These are phyloP conservation scores for Aspergillus funiculosus DNA, from an alignment of 495 filamentous ascomycete species.

Conservation along the genomic window DNA sequence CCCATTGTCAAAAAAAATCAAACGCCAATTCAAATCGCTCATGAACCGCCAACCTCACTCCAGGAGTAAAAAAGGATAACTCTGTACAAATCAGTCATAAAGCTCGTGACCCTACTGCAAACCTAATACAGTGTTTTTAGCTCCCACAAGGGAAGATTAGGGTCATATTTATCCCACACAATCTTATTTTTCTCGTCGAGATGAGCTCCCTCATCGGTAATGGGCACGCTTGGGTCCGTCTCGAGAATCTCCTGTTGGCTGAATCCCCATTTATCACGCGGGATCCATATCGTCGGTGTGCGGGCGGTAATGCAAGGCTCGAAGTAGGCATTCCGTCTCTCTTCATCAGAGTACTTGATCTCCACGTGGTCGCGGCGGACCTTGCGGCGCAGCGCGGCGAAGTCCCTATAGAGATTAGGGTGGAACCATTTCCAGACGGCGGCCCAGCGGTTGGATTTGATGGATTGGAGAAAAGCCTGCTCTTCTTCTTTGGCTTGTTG, in stretches of 20 bases:
- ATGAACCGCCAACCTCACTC: not conserved
- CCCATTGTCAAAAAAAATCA: too few relatives aligned
- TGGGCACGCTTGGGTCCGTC: conserved; percentile 46
- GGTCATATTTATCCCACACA: conserved; percentile 49
- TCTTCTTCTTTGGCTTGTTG: conserved; percentile 33
- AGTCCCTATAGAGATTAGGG: conserved; percentile 70
- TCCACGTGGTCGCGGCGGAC: conserved; percentile 55
- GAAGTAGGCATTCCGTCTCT: conserved; percentile 54
- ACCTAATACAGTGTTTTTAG: conserved; percentile 36
- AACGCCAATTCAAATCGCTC: too few relatives aligned
- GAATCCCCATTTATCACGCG: conserved; percentile 59
- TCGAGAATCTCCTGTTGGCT: conserved; percentile 57
- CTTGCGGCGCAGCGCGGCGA: conserved; percentile 59
- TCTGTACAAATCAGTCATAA: not conserved
- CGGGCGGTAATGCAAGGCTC: conserved; percentile 59
- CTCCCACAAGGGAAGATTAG: conserved; percentile 36
- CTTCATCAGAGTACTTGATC: conserved; percentile 49
- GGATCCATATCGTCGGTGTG: conserved; percentile 63
- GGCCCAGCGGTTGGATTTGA: conserved; percentile 9
- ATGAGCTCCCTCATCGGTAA: conserved; percentile 61
- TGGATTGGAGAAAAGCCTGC: conserved; percentile 21
- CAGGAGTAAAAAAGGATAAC: not conserved
- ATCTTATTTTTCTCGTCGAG: conserved; percentile 58
- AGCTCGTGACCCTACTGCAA: not conserved
- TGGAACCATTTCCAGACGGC: conserved; percentile 64